A percentile compares a stretch with the other conserved stretches of the same genome.
Conservation (phyloP, 164 flowering plant species). For the Nymphaea colorata region DNA sequence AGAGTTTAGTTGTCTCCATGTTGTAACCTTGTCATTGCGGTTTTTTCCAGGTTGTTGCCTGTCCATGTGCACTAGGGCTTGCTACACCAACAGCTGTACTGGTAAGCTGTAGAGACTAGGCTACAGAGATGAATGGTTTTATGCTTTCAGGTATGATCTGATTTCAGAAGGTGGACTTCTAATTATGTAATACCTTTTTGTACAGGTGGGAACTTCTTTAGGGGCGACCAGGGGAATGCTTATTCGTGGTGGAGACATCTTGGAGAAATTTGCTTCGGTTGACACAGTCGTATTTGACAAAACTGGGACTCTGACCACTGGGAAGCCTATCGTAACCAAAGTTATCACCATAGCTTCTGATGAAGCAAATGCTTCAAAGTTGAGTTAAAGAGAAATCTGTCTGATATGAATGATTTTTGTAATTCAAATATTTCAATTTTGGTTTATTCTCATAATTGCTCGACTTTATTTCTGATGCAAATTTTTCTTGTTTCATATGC, state of each 20-base stretch:
- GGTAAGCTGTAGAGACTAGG: constrained; percentile 25
- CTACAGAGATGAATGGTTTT: no score
- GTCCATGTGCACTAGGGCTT: constrained; percentile 99
- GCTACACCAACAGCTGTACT: constrained; percentile 98
- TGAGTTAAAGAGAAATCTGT: constrained; percentile 7
- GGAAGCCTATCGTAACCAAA: constrained; percentile 83
- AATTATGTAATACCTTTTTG: neutral
- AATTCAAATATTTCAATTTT: no score
- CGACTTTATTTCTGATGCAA: no score
- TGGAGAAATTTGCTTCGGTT: constrained; percentile 75
- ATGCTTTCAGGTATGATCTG: neutral
- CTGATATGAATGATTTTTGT: neutral
- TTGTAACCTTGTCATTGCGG: no score
- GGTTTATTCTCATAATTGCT: no score
- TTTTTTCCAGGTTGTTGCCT: constrained; percentile 78
- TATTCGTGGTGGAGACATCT: constrained; percentile 82
- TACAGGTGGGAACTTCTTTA: constrained; percentile 91
- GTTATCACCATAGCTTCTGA: constrained; percentile 30
- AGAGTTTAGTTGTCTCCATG: no score
- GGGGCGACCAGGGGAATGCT: constrained; percentile 97
- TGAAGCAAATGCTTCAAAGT: constrained; percentile 26
- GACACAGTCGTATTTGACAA: constrained; percentile 89
- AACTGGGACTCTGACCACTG: constrained; percentile 92
- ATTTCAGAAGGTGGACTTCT: no score
- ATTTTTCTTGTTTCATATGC: no score